Percentiles rank a stretch among this genome's conserved stretches.
Conservation (phyloP, 441 rosid genomes). For the Populus trichocarpa region DNA sequence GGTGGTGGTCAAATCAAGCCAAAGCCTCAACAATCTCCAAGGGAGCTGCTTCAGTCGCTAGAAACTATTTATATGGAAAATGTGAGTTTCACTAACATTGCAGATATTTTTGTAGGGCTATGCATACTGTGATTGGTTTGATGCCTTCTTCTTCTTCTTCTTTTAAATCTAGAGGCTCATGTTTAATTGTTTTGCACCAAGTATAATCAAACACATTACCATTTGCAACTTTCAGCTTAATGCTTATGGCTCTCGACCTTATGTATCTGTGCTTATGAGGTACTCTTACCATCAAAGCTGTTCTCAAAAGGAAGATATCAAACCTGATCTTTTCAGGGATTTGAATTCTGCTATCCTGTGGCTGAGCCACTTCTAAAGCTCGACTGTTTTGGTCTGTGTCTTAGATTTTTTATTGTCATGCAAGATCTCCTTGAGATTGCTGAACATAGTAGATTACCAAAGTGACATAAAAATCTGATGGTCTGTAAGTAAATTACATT, state of each 20-base stretch:
- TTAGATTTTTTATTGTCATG: not conserved
- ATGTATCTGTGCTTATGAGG: not conserved
- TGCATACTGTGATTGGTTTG: not conserved
- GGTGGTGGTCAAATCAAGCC: slow-evolving; percentile 98
- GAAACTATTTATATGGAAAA: slow-evolving; percentile 69
- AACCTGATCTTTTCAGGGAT: not conserved
- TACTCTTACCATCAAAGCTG: not conserved
- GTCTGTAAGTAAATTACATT: not conserved
- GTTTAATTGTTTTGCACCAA: not conserved
- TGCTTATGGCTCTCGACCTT: not conserved
- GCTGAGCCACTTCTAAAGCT: not conserved
- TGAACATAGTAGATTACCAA: not conserved
- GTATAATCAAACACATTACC: not conserved
- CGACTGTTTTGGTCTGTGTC: not conserved
- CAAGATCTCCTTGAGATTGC: not conserved
- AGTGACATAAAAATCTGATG: not conserved
- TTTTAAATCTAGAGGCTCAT: not conserved
- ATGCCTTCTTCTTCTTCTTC: not conserved
- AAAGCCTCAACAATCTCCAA: slow-evolving; percentile 74
- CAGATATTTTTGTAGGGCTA: not conserved
- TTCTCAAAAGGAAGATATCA: not conserved
- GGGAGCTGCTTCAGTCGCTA: slow-evolving; percentile 59
- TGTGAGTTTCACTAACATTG: slow-evolving; percentile 38
- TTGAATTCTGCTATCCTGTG: not conserved
- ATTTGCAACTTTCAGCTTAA: not conserved